phyloP scores from a whole-genome alignment of 1,284 basidiomycete species.

The Microbotryum silenes-acaulis region DNA sequence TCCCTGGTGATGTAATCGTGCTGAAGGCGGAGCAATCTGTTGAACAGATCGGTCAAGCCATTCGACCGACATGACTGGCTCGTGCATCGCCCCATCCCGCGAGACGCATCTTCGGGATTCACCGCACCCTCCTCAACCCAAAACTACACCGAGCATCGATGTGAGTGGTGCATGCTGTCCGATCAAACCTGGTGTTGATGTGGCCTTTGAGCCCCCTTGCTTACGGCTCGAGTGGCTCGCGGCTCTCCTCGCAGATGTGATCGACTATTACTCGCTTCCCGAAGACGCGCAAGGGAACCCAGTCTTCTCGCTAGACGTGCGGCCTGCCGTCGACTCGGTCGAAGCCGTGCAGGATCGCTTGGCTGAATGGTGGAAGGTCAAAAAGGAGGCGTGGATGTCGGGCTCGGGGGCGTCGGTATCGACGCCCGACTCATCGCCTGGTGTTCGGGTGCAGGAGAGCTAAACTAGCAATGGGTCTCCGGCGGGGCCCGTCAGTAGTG shows the following conservation, averaged over 20 bases:
- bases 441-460: too few relatives aligned
- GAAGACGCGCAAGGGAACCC: conserved; percentile 72
- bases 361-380: conserved; percentile 35
- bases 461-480: too few relatives aligned
- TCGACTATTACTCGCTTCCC: conserved; percentile 90
- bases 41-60: conserved; percentile 68
- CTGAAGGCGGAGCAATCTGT: background rate
- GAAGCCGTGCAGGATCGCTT: conserved; percentile 32
- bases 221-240: too few relatives aligned
- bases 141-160: conserved; percentile 26
- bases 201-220: too few relatives aligned
- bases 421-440: too few relatives aligned
- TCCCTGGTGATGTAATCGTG: too few relatives aligned
- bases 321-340: conserved; percentile 36
- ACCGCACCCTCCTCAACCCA: conserved; percentile 1
- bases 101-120: too few relatives aligned
- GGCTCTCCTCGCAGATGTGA: conserved; percentile 52
- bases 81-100: conserved; percentile 22
- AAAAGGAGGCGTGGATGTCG: conserved; percentile 28
- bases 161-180: conserved; percentile 4
- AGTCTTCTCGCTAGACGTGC: conserved; percentile 81
- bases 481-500: too few relatives aligned
- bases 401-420: background rate
- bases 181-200: too few relatives aligned
- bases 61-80: conserved; percentile 99